Percentiles rank a stretch among this genome's conserved stretches.
Conservation (phyloP, 2,329 filamentous ascomycete genomes). For the Fusarium sp. region DNA sequence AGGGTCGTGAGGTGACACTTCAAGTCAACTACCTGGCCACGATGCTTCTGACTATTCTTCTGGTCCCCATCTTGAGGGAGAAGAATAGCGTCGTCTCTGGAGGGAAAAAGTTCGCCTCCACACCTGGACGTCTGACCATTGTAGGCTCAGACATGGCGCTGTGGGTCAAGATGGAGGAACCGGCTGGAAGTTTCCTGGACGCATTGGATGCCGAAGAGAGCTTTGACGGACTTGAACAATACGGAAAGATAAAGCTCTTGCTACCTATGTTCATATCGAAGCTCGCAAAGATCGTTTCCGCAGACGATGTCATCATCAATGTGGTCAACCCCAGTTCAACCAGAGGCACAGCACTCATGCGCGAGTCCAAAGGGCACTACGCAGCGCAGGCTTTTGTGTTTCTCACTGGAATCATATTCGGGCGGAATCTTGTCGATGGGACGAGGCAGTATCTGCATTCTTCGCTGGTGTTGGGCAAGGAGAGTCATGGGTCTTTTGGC, state of each 20-base stretch:
- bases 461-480: conserved; percentile 11
- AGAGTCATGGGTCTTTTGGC: conserved; percentile 11
- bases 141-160: conserved; percentile 45
- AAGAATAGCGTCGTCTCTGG: conserved; percentile 16
- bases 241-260: neutral
- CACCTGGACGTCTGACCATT: conserved; percentile 43
- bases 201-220: neutral
- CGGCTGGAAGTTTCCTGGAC: neutral
- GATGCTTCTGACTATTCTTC: conserved; percentile 2
- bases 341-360: neutral
- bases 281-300: neutral
- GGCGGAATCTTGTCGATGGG: neutral
- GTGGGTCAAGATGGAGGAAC: conserved; percentile 32
- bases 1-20: neutral
- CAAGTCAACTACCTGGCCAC: conserved; percentile 13
- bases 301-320: conserved; percentile 5
- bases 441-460: conserved; percentile 4
- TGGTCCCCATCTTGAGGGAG: neutral
- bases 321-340: neutral
- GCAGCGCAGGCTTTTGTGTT: neutral
- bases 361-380: neutral
- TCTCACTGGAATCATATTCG: neutral
- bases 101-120: conserved; percentile 18
- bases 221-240: conserved; percentile 5
- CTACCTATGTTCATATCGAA: conserved; percentile 11